Evolutionary conservation across 805 yeast species (phyloP).

Genomic region (Ogataea kodamae): DNA sequence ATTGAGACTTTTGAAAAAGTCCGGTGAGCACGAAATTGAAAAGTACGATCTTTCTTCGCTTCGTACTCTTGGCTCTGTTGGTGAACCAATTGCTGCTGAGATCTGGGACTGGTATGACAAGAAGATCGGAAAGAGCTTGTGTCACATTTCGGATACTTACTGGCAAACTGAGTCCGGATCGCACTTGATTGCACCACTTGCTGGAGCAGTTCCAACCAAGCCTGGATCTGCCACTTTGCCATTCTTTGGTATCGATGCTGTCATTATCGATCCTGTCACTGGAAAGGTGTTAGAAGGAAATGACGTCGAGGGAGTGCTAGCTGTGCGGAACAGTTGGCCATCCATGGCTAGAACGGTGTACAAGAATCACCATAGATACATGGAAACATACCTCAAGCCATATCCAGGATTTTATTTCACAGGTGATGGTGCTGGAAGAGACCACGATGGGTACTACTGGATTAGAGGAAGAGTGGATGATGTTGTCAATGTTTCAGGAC

Average conservation of each 20-base stretch:
- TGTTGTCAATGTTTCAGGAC: slow-evolving; percentile 97
- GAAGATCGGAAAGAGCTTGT: slow-evolving; percentile 82
- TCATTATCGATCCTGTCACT: slow-evolving; percentile 86
- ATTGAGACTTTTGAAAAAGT: slow-evolving; percentile 74
- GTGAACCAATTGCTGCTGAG: slow-evolving; percentile 98
- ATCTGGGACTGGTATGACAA: slow-evolving; percentile 98
- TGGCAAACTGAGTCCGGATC: slow-evolving; percentile 99
- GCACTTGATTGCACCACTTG: slow-evolving; percentile 89
- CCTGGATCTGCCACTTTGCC: slow-evolving; percentile 98
- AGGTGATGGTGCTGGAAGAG: slow-evolving; percentile 99
- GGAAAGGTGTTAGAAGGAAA: slow-evolving; percentile 82
- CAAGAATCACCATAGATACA: slow-evolving; percentile 79
- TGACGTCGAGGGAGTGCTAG: slow-evolving; percentile 95
- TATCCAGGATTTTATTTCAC: slow-evolving; percentile 94
- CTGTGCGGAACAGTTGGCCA: slow-evolving; percentile 91
- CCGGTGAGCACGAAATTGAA: slow-evolving; percentile 80
- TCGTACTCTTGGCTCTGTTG: slow-evolving; percentile 93
- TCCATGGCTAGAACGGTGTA: slow-evolving; percentile 97
- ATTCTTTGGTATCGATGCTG: slow-evolving; percentile 91
- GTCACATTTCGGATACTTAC: slow-evolving; percentile 93
- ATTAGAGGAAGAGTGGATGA: slow-evolving; percentile 98
- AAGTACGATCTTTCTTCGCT: slow-evolving; percentile 81
- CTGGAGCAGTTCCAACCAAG: slow-evolving; percentile 92
- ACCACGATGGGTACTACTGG: slow-evolving; percentile 95
- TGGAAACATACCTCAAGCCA: slow-evolving; percentile 90